Conservation (phyloP, 768 basidiomycete species). For the Pholiota microspora region DNA sequence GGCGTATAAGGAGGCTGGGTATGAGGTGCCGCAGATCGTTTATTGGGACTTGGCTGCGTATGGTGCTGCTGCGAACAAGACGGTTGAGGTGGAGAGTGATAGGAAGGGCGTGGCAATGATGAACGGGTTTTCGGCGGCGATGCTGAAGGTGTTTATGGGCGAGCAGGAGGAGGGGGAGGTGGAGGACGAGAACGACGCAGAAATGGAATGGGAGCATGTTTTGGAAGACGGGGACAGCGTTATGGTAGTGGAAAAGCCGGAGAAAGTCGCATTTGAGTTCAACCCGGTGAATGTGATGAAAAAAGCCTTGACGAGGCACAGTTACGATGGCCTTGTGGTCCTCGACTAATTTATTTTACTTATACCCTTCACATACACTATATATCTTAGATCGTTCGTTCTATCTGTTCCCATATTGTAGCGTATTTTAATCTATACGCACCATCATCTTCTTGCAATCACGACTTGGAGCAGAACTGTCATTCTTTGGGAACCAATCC, state of each 20-base stretch:
- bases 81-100: slow-evolving; percentile 49
- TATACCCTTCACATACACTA: neutral
- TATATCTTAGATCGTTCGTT: no score
- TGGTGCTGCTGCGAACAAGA: slow-evolving; percentile 25
- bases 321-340: slow-evolving; percentile 58
- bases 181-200: slow-evolving; percentile 43
- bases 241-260: slow-evolving; percentile 10
- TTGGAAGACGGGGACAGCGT: slow-evolving; percentile 40
- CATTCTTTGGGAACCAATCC: slow-evolving; percentile 36
- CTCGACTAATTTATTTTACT: slow-evolving; percentile 38
- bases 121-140: slow-evolving; percentile 65
- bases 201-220: slow-evolving; percentile 32
- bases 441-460: no score
- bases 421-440: no score
- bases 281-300: slow-evolving; percentile 45
- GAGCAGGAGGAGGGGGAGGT: slow-evolving; percentile 35
- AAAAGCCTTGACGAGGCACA: slow-evolving; percentile 44
- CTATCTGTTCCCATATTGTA: no score
- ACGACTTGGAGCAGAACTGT: no score
- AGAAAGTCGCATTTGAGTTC: slow-evolving; percentile 29
- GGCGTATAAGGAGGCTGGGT: slow-evolving; percentile 60
- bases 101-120: slow-evolving; percentile 64
- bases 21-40: slow-evolving; percentile 70
- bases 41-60: slow-evolving; percentile 58
- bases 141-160: slow-evolving; percentile 74